Conservation (phyloP, 169 alveolate species). For the Plasmodium knowlesi region DNA sequence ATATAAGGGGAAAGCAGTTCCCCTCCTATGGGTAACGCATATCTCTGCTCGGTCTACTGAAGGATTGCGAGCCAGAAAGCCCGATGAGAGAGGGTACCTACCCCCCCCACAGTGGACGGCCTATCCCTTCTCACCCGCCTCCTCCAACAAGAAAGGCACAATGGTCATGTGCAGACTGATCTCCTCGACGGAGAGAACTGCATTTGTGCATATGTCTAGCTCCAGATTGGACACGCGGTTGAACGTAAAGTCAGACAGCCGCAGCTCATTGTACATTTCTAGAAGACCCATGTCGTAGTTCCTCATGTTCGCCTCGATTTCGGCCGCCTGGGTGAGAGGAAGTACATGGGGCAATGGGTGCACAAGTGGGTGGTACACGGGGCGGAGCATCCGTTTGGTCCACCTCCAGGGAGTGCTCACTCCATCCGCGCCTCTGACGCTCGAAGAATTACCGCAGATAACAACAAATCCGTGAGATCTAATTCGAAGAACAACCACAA, state of each 20-base stretch:
- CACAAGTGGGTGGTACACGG: not conserved
- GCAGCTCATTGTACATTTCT: constrained; percentile 41
- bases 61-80: not conserved
- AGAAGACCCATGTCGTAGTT: constrained; percentile 13
- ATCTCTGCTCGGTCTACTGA: not conserved
- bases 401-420: not conserved
- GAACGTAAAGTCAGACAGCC: not conserved
- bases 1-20: not conserved
- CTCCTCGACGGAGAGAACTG: constrained; percentile 17
- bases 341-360: not conserved
- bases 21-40: not conserved
- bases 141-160: constrained; percentile 32
- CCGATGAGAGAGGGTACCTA: not conserved
- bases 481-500: constrained; percentile 56
- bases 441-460: constrained; percentile 3
- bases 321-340: constrained; percentile 21
- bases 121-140: not conserved
- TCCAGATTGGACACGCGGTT: not conserved
- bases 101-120: not conserved
- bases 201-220: constrained; percentile 18
- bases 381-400: not conserved
- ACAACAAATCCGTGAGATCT: constrained; percentile 13
- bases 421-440: not conserved
- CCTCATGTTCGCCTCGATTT: constrained; percentile 53
- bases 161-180: constrained; percentile 11